phyloP scores from a whole-genome alignment of 192 early-diverging fungal genomes.

The Cetraspora pellucida region DNA sequence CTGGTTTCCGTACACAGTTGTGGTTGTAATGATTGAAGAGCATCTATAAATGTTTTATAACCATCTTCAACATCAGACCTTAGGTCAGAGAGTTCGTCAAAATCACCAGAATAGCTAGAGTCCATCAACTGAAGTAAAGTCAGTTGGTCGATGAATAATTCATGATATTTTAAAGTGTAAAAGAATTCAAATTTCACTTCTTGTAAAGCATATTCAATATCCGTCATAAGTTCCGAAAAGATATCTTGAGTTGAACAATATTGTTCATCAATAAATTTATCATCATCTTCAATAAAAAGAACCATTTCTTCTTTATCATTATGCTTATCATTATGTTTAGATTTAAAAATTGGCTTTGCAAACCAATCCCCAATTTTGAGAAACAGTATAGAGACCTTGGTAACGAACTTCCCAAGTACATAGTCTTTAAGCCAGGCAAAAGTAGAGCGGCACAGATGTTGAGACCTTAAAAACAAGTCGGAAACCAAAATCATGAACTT shows the following conservation, averaged over 20 bases:
- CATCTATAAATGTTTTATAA: background rate
- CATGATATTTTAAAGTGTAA: background rate
- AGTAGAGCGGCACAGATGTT: background rate
- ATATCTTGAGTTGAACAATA: background rate
- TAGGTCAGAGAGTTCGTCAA: background rate
- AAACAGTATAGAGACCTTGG: too few species aligned
- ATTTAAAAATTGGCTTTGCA: too few species aligned
- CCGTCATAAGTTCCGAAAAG: background rate
- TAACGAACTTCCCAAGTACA: background rate
- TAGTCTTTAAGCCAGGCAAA: background rate
- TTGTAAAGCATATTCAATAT: background rate
- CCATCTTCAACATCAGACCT: background rate
- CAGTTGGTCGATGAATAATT: background rate
- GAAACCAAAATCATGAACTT: background rate
- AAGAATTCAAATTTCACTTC: constrained; percentile 4
- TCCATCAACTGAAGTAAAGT: background rate
- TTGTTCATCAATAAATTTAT: background rate
- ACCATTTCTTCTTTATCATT: background rate
- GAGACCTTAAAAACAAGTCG: background rate
- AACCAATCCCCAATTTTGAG: too few species aligned
- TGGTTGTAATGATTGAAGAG: background rate
- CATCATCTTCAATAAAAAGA: background rate
- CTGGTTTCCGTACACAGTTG: background rate
- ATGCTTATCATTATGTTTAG: too few species aligned
- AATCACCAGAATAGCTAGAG: background rate